Evolutionary conservation across 352 stramenopile species (phyloP).

Genomic region (Phytophthora pinifolia): DNA sequence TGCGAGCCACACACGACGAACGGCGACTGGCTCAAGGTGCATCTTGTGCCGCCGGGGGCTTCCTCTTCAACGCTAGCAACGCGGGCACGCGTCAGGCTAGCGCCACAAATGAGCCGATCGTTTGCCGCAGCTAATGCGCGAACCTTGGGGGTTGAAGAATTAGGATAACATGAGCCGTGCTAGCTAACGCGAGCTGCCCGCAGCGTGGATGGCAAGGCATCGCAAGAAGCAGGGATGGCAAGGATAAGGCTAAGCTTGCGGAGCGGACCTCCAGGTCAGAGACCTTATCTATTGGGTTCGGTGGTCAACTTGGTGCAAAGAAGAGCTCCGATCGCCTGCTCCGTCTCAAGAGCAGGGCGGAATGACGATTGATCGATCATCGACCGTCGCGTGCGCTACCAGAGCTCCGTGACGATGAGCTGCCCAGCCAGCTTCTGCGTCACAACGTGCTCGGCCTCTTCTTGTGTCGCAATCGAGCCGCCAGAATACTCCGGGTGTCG

Average conservation of each 20-base stretch:
- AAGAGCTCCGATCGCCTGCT: constrained; percentile 4
- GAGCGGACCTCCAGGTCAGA: no score
- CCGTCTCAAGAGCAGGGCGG: constrained; percentile 12
- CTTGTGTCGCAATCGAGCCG: constrained; percentile 26
- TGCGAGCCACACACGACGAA: no score
- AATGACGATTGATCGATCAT: constrained; percentile 13
- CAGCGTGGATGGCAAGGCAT: constrained; percentile 1
- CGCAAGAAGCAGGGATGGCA: not conserved
- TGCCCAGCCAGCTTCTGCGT: constrained; percentile 39
- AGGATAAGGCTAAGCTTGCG: not conserved
- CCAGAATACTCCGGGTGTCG: constrained; percentile 40
- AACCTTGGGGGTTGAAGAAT: no score
- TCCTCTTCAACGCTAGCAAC: no score
- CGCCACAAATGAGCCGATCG: no score
- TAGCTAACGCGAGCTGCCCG: not conserved
- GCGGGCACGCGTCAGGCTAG: no score
- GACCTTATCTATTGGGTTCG: constrained; percentile 2
- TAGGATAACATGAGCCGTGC: not conserved
- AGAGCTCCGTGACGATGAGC: constrained; percentile 73
- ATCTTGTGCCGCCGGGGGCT: no score
- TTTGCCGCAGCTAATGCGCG: no score
- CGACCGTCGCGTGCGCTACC: constrained; percentile 32
- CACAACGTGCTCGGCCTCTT: constrained; percentile 48
- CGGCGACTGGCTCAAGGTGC: no score
- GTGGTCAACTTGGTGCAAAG: constrained; percentile 23